phyloP scores from a whole-genome alignment of 2,329 filamentous ascomycete species.

The Epichloe elymi region DNA sequence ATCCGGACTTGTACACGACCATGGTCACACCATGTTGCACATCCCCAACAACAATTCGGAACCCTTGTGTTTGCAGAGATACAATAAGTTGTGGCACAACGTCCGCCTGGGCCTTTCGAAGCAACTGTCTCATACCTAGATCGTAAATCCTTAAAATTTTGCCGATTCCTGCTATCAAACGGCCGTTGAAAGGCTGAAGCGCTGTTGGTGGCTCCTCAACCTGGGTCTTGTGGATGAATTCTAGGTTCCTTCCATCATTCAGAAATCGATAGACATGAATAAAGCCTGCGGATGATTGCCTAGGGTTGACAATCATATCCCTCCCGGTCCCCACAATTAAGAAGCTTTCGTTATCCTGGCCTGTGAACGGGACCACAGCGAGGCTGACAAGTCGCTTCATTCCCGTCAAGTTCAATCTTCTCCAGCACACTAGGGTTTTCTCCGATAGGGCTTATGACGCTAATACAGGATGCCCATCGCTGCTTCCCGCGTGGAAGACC shows the following conservation, averaged over 20 bases:
- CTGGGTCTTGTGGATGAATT: constrained; percentile 94
- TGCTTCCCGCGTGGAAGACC: constrained; percentile 73
- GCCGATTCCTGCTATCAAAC: constrained; percentile 74
- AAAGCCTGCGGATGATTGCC: constrained; percentile 63
- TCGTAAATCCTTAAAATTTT: constrained; percentile 78
- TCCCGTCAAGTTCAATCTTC: constrained; percentile 71
- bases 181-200: constrained; percentile 81
- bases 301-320: constrained; percentile 68
- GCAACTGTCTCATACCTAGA: constrained; percentile 78
- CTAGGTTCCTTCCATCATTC: constrained; percentile 76
- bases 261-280: constrained; percentile 87
- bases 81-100: constrained; percentile 71
- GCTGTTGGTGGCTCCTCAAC: constrained; percentile 80
- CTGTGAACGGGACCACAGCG: constrained; percentile 71
- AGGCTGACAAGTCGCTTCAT: constrained; percentile 81
- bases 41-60: constrained; percentile 81
- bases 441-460: constrained; percentile 72
- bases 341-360: constrained; percentile 78
- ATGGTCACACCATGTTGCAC: constrained; percentile 84
- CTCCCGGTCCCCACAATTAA: constrained; percentile 87
- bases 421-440: constrained; percentile 57
- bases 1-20: constrained; percentile 82
- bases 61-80: constrained; percentile 78
- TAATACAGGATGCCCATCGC: constrained; percentile 93
- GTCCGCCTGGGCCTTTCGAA: constrained; percentile 78